Base-by-base conservation (phyloP, 257 asterid genomes). In the Penstemon barbatus region DNA sequence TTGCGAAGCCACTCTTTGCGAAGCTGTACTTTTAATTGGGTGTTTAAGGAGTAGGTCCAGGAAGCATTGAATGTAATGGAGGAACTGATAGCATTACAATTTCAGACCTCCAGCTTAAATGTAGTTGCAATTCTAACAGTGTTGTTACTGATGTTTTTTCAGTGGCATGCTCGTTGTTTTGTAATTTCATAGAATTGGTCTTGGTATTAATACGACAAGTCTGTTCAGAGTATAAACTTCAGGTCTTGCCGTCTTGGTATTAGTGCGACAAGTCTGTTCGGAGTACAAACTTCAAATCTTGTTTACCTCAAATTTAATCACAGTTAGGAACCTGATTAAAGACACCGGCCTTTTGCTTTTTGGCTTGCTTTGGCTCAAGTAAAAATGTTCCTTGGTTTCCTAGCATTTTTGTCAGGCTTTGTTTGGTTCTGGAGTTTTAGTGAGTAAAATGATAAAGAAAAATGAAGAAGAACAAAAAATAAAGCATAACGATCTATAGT, bases 241-340 rank as follows among this genome's bases (percentile, higher is more conserved):
- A 7, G 51, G 39, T 40, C 61, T 52, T 6, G n/a, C n/a, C n/a
- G 40, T 53, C 19, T 54, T 53, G 2, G 41, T 55, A 10, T 25
- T 8, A 33, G 18, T 15, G 8, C 41, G 42, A 52, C 9, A 66
- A 66, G 52, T 40, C 12, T 15, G 13, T 68, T 33, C 9, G 44
- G 45, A n/a, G 57, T 56, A 53, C 36, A 51, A 50, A 12, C 19
- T 13, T 66, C 61, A 7, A 66, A 52, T 40, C 61, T 52, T 6
- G n/a, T 50, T 8, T 33, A 36, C 46, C 43, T 7, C 42, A 19
- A 63, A 63, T 8, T 48, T 10, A 63, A 45, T 38, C 46, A 10
- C 12, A 44, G 3, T 19, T 41, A 41, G 18, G 42, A 67, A 42
- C 55, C 42, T 41, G 56, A 11, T 37, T 3, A n/a, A 53, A 39